Evolutionary conservation across 225 moss, liverwort and hornwort genomes (phyloP).

Genomic region (Sphagnum contortum): DNA sequence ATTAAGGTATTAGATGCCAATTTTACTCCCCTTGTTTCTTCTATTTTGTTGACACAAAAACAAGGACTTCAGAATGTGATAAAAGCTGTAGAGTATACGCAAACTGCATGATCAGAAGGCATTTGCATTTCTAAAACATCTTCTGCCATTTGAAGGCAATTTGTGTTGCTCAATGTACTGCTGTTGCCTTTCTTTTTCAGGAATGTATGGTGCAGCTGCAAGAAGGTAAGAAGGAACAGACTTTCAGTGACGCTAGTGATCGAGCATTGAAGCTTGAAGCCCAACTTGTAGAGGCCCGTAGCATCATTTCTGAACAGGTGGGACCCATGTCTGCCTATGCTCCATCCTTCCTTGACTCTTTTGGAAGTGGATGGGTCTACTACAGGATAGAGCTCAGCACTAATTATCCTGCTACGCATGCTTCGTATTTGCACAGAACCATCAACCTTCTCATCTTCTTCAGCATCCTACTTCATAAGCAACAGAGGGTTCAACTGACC

Average conservation of each 20-base stretch:
- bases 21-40: neutral
- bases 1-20: constrained; percentile 52
- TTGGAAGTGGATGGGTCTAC: neutral
- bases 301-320: constrained; percentile 76
- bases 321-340: neutral
- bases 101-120: too few species aligned
- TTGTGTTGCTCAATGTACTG: too few species aligned
- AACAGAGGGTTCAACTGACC: too few species aligned
- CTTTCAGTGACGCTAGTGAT: constrained; percentile 49
- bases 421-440: neutral
- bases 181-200: constrained; percentile 14
- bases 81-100: too few species aligned
- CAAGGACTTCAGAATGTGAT: too few species aligned
- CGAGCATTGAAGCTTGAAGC: constrained; percentile 79
- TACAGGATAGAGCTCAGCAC: neutral
- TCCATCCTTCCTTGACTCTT: neutral
- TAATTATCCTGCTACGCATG: neutral
- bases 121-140: too few species aligned
- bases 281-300: constrained; percentile 78
- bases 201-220: constrained; percentile 92
- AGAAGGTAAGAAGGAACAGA: constrained; percentile 46
- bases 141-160: too few species aligned
- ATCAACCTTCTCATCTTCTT: neutral
- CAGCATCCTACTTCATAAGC: too few species aligned
- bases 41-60: neutral